A percentile compares a stretch with the other conserved stretches of the same genome.
These are phyloP conservation scores for Achaetomiella virescens DNA, from an alignment of 495 filamentous ascomycete species.

Conservation along the genomic window DNA sequence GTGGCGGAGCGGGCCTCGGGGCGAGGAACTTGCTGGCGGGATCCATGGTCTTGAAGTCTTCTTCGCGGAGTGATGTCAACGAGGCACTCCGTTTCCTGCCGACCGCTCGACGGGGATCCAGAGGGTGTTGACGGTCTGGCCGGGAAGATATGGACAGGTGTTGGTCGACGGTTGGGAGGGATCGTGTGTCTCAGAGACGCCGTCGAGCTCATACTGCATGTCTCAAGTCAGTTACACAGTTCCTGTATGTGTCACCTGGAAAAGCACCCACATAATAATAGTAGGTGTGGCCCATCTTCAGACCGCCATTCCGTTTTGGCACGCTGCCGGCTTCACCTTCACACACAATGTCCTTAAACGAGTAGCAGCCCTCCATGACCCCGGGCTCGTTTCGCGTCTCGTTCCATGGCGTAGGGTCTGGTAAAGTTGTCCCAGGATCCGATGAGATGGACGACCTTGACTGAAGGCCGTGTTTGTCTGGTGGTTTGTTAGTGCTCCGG, in stretches of 20 bases:
- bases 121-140: slow-evolving; percentile 76
- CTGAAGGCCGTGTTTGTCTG: slow-evolving; percentile 60
- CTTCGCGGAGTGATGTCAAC: slow-evolving; percentile 41
- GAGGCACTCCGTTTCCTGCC: slow-evolving; percentile 46
- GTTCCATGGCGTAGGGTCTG: slow-evolving; percentile 68
- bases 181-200: slow-evolving; percentile 67
- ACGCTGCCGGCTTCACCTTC: slow-evolving; percentile 58
- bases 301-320: slow-evolving; percentile 62
- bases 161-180: slow-evolving; percentile 63
- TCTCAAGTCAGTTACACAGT: slow-evolving; percentile 19
- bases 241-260: not conserved
- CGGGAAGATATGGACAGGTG: slow-evolving; percentile 78
- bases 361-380: slow-evolving; percentile 81
- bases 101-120: slow-evolving; percentile 68
- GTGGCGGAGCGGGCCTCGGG: slow-evolving; percentile 53
- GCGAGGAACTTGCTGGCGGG: slow-evolving; percentile 69
- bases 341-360: slow-evolving; percentile 75
- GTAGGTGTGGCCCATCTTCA: slow-evolving; percentile 90
- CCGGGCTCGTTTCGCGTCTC: slow-evolving; percentile 60
- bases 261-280: slow-evolving; percentile 76
- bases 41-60: slow-evolving; percentile 65
- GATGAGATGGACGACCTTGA: slow-evolving; percentile 68
- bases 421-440: slow-evolving; percentile 94
- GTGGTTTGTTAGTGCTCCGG: slow-evolving; percentile 7
- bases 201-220: slow-evolving; percentile 69